These are phyloP conservation scores for Alisma plantagoaquatica DNA, from an alignment of 106 monocot genomes.

Conservation along the genomic window DNA sequence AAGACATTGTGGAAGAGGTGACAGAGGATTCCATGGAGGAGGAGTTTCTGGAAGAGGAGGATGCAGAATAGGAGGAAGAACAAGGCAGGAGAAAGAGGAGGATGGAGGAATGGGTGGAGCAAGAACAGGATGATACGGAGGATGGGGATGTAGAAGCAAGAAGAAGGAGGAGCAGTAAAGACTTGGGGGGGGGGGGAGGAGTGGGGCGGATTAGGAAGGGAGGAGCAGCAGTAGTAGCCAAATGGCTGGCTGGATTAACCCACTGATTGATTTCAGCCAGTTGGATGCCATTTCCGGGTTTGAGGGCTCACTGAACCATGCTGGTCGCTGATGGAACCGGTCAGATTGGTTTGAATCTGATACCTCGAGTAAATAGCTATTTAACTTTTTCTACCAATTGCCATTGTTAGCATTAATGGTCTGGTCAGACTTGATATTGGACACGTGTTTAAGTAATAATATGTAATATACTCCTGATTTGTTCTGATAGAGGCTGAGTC, in stretches of 20 bases:
- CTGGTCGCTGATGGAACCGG: slow-evolving; percentile 41
- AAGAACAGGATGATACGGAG: no score
- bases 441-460: no score
- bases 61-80: no score
- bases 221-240: no score
- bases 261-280: background rate
- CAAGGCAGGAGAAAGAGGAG: background rate
- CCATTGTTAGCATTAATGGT: no score
- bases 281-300: background rate
- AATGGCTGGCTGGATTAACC: background rate
- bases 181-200: background rate
- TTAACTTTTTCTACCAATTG: background rate
- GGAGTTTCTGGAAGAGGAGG: no score
- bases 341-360: slow-evolving; percentile 22
- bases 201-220: background rate
- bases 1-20: background rate
- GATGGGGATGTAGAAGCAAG: no score
- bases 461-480: no score
- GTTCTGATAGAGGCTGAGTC: no score
- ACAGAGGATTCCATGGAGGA: no score
- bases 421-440: no score
- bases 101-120: background rate
- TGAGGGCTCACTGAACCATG: slow-evolving; percentile 45
- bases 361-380: background rate
- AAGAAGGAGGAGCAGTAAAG: background rate